Conservation (phyloP, 1,139 yeast species). For the Blastobotrys aristatus region DNA sequence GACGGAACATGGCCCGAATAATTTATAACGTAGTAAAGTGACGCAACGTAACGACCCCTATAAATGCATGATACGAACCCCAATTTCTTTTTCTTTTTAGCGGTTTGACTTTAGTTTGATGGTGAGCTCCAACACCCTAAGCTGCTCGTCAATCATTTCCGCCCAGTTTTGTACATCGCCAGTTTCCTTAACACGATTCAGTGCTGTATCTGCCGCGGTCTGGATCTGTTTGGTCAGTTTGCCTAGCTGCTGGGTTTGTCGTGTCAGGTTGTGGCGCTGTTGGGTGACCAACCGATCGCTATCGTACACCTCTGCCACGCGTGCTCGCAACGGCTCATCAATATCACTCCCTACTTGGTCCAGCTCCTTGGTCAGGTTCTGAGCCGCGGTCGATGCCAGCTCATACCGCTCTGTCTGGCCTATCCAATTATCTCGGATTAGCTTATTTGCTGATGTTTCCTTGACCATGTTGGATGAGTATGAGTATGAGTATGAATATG, state of each 20-base stretch:
- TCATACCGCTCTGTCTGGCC: conserved; percentile 30
- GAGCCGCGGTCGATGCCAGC: conserved; percentile 22
- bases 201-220: conserved; percentile 19
- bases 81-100: neutral
- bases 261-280: conserved; percentile 24
- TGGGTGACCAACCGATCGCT: conserved; percentile 22
- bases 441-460: conserved; percentile 25
- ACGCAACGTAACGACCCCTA: neutral
- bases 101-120: conserved; percentile 3
- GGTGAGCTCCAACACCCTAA: conserved; percentile 44
- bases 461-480: conserved; percentile 21
- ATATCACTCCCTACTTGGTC: conserved; percentile 23
- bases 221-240: conserved; percentile 23
- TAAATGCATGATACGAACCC: too few relatives aligned
- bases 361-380: conserved; percentile 17
- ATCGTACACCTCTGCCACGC: conserved; percentile 26
- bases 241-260: conserved; percentile 18
- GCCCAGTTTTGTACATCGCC: conserved; percentile 44
- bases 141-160: conserved; percentile 45
- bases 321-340: conserved; percentile 26
- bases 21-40: neutral
- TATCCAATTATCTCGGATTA: conserved; percentile 32
- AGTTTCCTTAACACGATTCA: conserved; percentile 28
- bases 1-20: conserved; percentile 38
- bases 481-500: too few relatives aligned